Conservation (phyloP, 495 filamentous ascomycete genomes). For the Talaromyces wortmannii region DNA sequence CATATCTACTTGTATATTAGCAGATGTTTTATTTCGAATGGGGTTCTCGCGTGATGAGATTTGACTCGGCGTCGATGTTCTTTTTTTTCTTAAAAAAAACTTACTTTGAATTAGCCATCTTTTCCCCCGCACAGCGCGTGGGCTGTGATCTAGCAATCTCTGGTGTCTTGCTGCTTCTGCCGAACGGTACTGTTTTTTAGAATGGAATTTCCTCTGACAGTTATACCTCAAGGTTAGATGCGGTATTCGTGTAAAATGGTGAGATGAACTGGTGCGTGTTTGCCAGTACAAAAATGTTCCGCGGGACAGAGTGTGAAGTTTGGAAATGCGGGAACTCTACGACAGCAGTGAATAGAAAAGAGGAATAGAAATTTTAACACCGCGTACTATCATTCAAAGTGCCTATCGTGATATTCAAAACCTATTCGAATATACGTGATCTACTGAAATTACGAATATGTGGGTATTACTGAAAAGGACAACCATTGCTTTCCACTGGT, state of each 20-base stretch:
- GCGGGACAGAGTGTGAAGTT: neutral
- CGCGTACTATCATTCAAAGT: slow-evolving; percentile 30
- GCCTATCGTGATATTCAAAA: too few relatives aligned
- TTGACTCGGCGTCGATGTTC: too few relatives aligned
- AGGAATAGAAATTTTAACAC: slow-evolving; percentile 26
- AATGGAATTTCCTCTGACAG: slow-evolving; percentile 40
- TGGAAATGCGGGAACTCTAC: neutral
- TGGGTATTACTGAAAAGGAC: too few relatives aligned
- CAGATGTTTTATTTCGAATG: neutral
- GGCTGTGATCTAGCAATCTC: slow-evolving; percentile 1
- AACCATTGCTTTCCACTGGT: neutral
- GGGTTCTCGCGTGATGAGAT: too few relatives aligned
- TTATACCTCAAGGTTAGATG: slow-evolving; percentile 42
- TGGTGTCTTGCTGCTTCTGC: slow-evolving; percentile 15
- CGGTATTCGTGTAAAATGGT: slow-evolving; percentile 13
- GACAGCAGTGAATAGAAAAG: too few relatives aligned
- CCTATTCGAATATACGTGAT: too few relatives aligned
- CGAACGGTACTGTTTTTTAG: slow-evolving; percentile 1
- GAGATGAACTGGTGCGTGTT: neutral
- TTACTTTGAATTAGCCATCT: slow-evolving; percentile 11
- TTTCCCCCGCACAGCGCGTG: neutral
- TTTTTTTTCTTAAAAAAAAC: neutral
- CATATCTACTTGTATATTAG: slow-evolving; percentile 52
- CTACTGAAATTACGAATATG: too few relatives aligned
- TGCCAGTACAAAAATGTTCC: neutral